phyloP scores from a whole-genome alignment of 768 basidiomycete species.

The Tricholoma saponaceum region DNA sequence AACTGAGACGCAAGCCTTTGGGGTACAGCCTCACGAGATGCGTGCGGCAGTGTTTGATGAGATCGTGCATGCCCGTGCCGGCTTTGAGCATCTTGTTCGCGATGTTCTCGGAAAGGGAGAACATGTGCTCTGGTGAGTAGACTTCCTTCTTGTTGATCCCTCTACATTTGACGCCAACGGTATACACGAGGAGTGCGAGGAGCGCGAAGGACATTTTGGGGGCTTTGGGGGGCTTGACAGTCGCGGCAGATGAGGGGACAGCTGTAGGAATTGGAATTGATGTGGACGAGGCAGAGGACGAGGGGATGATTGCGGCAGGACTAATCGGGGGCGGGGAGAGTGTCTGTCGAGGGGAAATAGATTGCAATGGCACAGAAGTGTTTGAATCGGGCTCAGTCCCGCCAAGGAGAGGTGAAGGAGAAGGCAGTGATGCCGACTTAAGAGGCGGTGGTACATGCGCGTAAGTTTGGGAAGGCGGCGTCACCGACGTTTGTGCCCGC shows the following conservation, averaged over 20 bases:
- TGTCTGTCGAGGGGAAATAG: neutral
- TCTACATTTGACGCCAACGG: slow-evolving; percentile 91
- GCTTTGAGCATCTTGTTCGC: slow-evolving; percentile 73
- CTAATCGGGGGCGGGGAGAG: neutral
- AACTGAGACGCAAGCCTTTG: slow-evolving; percentile 75
- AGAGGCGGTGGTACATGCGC: slow-evolving; percentile 2
- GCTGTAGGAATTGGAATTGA: slow-evolving; percentile 8
- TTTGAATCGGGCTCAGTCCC: neutral
- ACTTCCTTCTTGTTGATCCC: slow-evolving; percentile 88
- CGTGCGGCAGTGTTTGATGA: slow-evolving; percentile 86
- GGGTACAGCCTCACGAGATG: slow-evolving; percentile 91
- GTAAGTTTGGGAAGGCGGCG: slow-evolving; percentile 7
- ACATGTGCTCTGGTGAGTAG: slow-evolving; percentile 85
- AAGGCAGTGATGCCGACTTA: neutral
- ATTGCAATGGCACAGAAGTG: neutral
- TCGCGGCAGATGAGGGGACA: slow-evolving; percentile 8
- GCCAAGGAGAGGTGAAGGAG: neutral
- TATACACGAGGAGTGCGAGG: slow-evolving; percentile 85
- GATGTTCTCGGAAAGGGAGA: slow-evolving; percentile 86
- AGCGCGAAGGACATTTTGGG: slow-evolving; percentile 74
- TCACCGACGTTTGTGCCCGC: slow-evolving; percentile 7
- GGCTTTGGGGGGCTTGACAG: slow-evolving; percentile 19
- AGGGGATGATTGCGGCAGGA: neutral
- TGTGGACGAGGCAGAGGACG: neutral
- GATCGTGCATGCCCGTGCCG: slow-evolving; percentile 20